A percentile compares a stretch with the other conserved stretches of the same genome.
Conservation (phyloP, 805 yeast species). For the Debaryomyces castellii region DNA sequence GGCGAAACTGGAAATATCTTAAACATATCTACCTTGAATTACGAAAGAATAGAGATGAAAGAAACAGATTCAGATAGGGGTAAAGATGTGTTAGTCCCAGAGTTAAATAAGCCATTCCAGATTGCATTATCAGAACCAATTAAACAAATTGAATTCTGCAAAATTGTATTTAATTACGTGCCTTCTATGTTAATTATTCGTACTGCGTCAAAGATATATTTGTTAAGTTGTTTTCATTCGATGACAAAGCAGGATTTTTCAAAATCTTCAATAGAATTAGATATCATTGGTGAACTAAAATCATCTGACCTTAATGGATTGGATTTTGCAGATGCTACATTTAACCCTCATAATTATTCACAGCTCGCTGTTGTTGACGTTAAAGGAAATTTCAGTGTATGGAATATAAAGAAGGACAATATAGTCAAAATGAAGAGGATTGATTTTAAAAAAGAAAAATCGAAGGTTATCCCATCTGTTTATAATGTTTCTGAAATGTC, state of each 20-base stretch:
- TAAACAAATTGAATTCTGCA: constrained; percentile 37
- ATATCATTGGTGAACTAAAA: constrained; percentile 16
- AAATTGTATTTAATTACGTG: constrained; percentile 16
- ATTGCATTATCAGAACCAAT: constrained; percentile 35
- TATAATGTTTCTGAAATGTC: constrained; percentile 54
- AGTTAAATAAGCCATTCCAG: constrained; percentile 13
- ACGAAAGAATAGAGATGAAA: constrained; percentile 2
- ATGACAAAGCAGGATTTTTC: not conserved
- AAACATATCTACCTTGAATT: constrained; percentile 20
- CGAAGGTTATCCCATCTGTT: constrained; percentile 10
- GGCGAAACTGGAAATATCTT: constrained; percentile 31
- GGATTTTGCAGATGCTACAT: constrained; percentile 45
- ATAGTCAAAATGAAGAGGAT: constrained; percentile 1
- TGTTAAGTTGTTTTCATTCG: constrained; percentile 25
- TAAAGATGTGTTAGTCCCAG: constrained; percentile 12
- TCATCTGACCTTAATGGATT: constrained; percentile 23
- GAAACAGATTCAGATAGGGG: not conserved
- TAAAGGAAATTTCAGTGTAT: constrained; percentile 52
- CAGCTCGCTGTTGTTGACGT: constrained; percentile 48
- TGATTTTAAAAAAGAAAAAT: not conserved
- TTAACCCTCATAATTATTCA: constrained; percentile 41
- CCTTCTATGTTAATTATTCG: constrained; percentile 36
- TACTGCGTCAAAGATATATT: constrained; percentile 31
- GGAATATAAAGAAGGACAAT: constrained; percentile 17
- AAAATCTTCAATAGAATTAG: constrained; percentile 6